These are phyloP conservation scores for Ogataea allantospora DNA, from an alignment of 805 yeast genomes.

Conservation along the genomic window DNA sequence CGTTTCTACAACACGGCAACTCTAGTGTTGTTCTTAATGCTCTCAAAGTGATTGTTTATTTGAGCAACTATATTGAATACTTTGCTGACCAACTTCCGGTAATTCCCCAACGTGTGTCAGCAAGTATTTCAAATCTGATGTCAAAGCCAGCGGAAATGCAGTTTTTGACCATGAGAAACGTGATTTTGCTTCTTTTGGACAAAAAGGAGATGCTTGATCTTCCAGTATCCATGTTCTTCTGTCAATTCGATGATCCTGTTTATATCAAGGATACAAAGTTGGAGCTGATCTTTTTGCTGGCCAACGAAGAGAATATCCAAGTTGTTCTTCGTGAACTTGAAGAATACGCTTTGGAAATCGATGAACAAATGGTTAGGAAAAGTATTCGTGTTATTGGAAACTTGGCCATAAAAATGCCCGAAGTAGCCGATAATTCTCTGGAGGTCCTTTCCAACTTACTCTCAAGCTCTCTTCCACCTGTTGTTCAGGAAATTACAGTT, in stretches of 20 bases:
- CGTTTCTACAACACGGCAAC: slow-evolving; percentile 77
- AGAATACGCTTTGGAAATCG: slow-evolving; percentile 86
- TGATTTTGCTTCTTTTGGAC: slow-evolving; percentile 68
- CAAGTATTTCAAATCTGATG: slow-evolving; percentile 64
- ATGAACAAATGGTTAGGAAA: slow-evolving; percentile 80
- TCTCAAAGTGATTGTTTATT: slow-evolving; percentile 66
- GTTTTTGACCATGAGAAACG: slow-evolving; percentile 77
- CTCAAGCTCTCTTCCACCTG: slow-evolving; percentile 64
- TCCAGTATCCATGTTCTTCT: slow-evolving; percentile 79
- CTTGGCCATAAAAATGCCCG: slow-evolving; percentile 71
- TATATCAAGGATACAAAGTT: slow-evolving; percentile 88
- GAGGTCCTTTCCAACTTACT: slow-evolving; percentile 57
- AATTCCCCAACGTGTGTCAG: slow-evolving; percentile 58
- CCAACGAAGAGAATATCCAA: slow-evolving; percentile 59
- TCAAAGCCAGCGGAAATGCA: slow-evolving; percentile 81
- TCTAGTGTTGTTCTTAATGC: slow-evolving; percentile 79
- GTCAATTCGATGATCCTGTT: slow-evolving; percentile 80
- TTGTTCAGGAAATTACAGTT: slow-evolving; percentile 76
- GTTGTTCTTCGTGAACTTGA: slow-evolving; percentile 70
- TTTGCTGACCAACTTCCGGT: slow-evolving; percentile 55
- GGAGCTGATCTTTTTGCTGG: slow-evolving; percentile 79
- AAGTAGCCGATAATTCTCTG: slow-evolving; percentile 63
- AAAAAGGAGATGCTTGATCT: slow-evolving; percentile 57
- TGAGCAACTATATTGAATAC: slow-evolving; percentile 64
- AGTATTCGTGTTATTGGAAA: slow-evolving; percentile 90